These are phyloP conservation scores for Plectranthus barbatus DNA, from an alignment of 257 asterid species.

Conservation along the genomic window DNA sequence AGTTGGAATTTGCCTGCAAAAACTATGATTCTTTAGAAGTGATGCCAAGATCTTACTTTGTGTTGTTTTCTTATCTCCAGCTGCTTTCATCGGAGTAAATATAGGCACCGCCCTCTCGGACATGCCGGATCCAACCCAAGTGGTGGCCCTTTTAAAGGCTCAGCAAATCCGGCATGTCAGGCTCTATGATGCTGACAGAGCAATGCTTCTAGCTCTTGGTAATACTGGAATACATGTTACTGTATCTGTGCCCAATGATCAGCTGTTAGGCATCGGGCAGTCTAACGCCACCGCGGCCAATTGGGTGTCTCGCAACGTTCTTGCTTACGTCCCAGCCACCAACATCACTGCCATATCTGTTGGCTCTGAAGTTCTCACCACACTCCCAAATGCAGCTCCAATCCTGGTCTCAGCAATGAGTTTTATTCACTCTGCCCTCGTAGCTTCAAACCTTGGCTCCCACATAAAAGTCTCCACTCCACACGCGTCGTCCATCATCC, in stretches of 20 bases:
- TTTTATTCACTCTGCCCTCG: conserved; percentile 74
- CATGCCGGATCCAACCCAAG: conserved; percentile 82
- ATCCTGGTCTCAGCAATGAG: conserved; percentile 64
- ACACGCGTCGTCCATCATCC: conserved; percentile 63
- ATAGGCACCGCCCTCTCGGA: conserved; percentile 73
- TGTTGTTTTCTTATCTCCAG: conserved; percentile 20
- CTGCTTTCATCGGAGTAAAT: conserved; percentile 72
- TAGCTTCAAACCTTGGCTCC: conserved; percentile 64
- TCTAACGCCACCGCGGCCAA: conserved; percentile 82
- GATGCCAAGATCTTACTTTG: not conserved
- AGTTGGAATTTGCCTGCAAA: too few species aligned
- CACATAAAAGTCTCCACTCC: conserved; percentile 80
- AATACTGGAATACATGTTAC: conserved; percentile 59
- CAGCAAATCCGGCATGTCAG: conserved; percentile 78
- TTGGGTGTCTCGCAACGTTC: conserved; percentile 76
- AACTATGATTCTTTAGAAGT: not conserved
- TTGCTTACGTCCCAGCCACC: conserved; percentile 69
- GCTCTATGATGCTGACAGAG: conserved; percentile 57
- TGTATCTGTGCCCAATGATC: conserved; percentile 78
- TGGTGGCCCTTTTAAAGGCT: conserved; percentile 73
- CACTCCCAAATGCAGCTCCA: conserved; percentile 78
- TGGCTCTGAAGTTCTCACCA: conserved; percentile 71
- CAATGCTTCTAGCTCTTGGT: conserved; percentile 77
- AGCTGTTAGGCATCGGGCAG: conserved; percentile 79
- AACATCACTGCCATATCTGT: conserved; percentile 76